Evolutionary conservation across 1,284 basidiomycete genomes (phyloP), one percentile per base, ranked within the genome.

Genomic region (Ustilago trichophora): DNA sequence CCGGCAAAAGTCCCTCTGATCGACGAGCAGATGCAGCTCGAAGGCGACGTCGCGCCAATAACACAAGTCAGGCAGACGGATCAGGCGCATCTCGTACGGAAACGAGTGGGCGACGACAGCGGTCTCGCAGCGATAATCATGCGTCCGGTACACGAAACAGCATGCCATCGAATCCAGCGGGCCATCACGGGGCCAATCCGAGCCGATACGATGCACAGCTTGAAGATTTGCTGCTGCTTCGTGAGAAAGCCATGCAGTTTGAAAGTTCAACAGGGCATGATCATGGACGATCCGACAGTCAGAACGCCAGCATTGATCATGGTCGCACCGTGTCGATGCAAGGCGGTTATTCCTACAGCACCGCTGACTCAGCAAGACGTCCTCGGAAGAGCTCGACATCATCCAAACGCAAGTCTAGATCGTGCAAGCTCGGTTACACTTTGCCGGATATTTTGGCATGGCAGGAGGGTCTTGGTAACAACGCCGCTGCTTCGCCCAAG

Each of bases 381-480:
- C 19, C 53, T 32, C 38, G 38, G n/a, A 42, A 38, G 8, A 43
- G 45, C 27, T 42, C 40, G 18, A 35, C 19, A 5, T 50, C 51
- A 9, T 47, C 38, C 6, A 46, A 41, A 34, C 41, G 22, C 25
- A 49, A 40, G 21, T 41, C 47, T 19, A 46, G 53, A 16, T 24
- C 53, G 11, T 36, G 36, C 9, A 59, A 59, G 34, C 48, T 48
- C 4, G 63, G 63, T 1, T 66, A 55, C 27, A 55, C 51, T 9
- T n/a, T 43, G 35, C 56, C 56, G 8, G 63, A 66, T n/a, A 66
- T 66, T 29, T 21, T 55, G 21, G 56, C 63, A 13, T 66, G 63
- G 63, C 56, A 66, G 22, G 51, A 46, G 4, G 62, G 62, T 4
- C 46, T 65, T 10, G 42, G 38, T 11, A n/a, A 27, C 40, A 37